Evolutionary conservation across 164 flowering plant species (phyloP), one percentile per base, ranked within the genome.

Genomic region (Sextonia rubra): DNA sequence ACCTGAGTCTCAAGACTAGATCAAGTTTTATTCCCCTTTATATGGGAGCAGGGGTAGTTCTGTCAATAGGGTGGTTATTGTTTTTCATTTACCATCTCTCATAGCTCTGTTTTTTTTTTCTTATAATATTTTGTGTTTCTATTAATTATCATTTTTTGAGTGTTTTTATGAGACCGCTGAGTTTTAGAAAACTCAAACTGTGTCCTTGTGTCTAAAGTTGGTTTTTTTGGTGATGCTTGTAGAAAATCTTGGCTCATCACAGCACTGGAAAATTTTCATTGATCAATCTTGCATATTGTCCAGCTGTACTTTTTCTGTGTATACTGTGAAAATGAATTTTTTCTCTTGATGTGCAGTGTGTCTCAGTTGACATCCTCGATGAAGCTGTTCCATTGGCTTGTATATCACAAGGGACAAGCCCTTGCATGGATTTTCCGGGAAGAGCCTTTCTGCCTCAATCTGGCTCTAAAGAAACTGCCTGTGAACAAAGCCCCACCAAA

Each of bases 331-430:
- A 52, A 20, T 52, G 58, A 52, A 17, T 37, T 20, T 15, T 3
- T 52, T 52, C 58, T 14, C 20, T 69, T 47, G 62, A 56, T 80
- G 66, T 67, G 68, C 79, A 80, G 84, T 64, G 77, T 17, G 49
- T 78, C 73, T 68, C 73, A 3, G 85, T 80, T 64, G 80, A 75
- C 18, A 30, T 64, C 23, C 26, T 58, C 2, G 70, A 56, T 58
- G 63, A 79, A 22, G 56, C 49, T 68, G 23, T 47, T 27, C 77
- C 68, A 63, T 66, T 64, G 66, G 73, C 73, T 47, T 60, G 67
- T 67, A 69, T 30, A 49, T 37, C 70, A 27, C 71, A 62, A 52
- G 78, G 69, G 58, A 30, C 20, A 37, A 64, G 71, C 29, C 63
- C 74, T 74, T 68, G 44, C 44, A 0, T 47, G 69, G 74, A 63